phyloP scores from a whole-genome alignment of 73 alveolate species.

The Blepharisma japonicum region DNA sequence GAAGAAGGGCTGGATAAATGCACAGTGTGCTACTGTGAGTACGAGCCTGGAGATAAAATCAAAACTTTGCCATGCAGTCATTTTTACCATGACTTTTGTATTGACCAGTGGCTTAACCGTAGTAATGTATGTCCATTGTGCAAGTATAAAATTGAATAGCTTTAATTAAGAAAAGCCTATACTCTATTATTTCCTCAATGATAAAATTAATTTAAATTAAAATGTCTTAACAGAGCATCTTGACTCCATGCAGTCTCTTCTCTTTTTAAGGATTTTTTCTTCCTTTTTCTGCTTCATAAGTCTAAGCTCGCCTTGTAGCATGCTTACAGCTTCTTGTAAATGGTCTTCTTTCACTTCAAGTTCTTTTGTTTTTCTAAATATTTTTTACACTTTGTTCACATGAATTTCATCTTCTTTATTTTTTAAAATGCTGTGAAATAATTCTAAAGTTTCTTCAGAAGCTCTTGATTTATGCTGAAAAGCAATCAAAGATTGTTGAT shows the following conservation, averaged over 20 bases:
- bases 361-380: background rate
- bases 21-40: background rate
- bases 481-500: background rate
- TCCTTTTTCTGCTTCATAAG: background rate
- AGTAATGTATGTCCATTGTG: constrained; percentile 46
- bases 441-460: background rate
- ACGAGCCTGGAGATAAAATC: constrained; percentile 7
- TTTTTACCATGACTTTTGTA: constrained; percentile 75
- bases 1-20: background rate
- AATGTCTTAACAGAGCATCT: background rate
- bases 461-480: background rate
- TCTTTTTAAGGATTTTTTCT: background rate
- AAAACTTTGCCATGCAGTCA: constrained; percentile 38
- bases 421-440: background rate
- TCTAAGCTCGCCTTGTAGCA: background rate
- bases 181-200: too few species aligned
- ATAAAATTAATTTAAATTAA: too few species aligned
- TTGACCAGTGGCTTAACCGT: constrained; percentile 74
- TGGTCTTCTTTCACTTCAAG: background rate
- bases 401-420: constrained; percentile 20
- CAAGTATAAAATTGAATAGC: constrained; percentile 25
- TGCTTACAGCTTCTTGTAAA: background rate
- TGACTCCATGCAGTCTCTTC: background rate
- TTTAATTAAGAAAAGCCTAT: background rate
- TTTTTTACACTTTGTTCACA: background rate